Evolutionary conservation across 495 filamentous ascomycete genomes (phyloP).

Genomic region (Schizothecium vesticola): DNA sequence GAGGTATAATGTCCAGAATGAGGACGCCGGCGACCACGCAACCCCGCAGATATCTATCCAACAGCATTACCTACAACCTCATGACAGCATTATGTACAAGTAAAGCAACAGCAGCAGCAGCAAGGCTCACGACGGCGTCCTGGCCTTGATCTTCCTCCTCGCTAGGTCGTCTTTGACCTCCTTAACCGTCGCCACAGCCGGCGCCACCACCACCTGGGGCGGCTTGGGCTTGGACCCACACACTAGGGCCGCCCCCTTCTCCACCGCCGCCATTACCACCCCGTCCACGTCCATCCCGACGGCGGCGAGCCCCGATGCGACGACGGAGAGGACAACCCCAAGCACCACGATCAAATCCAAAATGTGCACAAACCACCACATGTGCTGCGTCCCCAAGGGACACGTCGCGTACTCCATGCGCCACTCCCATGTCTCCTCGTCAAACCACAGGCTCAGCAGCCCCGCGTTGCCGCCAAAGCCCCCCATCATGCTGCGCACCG

Average conservation of each 20-base stretch:
- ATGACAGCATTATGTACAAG: neutral
- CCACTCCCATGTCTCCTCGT: constrained; percentile 66
- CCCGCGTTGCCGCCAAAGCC: constrained; percentile 85
- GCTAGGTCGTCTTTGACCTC: neutral
- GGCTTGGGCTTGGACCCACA: neutral
- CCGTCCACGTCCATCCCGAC: constrained; percentile 23
- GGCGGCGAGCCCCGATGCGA: constrained; percentile 15
- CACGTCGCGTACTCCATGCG: constrained; percentile 73
- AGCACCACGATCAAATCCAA: constrained; percentile 55
- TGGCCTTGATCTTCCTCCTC: neutral
- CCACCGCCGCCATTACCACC: neutral
- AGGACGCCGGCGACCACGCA: neutral
- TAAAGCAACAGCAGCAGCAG: neutral
- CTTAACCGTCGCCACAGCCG: neutral
- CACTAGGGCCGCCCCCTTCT: neutral
- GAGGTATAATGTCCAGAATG: neutral
- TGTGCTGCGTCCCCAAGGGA: constrained; percentile 73
- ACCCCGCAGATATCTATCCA: neutral
- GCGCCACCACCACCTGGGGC: neutral
- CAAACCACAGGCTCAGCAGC: constrained; percentile 83
- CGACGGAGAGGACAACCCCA: constrained; percentile 26
- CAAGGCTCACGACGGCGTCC: neutral
- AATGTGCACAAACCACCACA: constrained; percentile 89
- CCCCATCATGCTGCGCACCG: constrained; percentile 98
- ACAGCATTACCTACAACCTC: neutral